Percentiles rank a stretch among this genome's conserved stretches.
Conservation (phyloP, 2,329 filamentous ascomycete genomes). For the Alternaria postmessia region DNA sequence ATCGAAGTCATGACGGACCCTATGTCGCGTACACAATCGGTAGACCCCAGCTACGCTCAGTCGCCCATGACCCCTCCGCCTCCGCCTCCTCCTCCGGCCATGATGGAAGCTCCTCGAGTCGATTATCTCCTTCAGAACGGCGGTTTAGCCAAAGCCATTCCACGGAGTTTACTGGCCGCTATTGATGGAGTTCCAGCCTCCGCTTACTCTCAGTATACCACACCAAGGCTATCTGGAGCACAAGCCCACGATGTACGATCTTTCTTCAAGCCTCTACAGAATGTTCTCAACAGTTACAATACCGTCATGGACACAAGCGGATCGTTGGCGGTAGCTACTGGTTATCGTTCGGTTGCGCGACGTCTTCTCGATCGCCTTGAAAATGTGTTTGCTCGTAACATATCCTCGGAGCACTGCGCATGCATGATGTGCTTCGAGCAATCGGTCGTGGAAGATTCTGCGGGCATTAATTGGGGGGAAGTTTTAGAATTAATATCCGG, state of each 20-base stretch:
- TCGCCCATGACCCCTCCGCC: slow-evolving; percentile 66
- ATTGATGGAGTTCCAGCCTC: slow-evolving; percentile 65
- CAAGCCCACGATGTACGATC: slow-evolving; percentile 67
- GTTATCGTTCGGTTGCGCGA: slow-evolving; percentile 92
- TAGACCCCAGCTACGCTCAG: slow-evolving; percentile 52
- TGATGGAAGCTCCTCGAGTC: slow-evolving; percentile 77
- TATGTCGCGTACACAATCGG: slow-evolving; percentile 42
- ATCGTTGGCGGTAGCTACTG: slow-evolving; percentile 92
- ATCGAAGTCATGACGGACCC: slow-evolving; percentile 57
- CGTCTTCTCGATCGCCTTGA: slow-evolving; percentile 88
- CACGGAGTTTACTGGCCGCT: slow-evolving; percentile 75
- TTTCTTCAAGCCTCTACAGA: slow-evolving; percentile 83
- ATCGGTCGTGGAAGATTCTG: slow-evolving; percentile 53
- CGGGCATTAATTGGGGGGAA: slow-evolving; percentile 91
- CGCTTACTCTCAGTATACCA: slow-evolving; percentile 66
- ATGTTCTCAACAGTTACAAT: slow-evolving; percentile 84
- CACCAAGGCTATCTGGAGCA: slow-evolving; percentile 58
- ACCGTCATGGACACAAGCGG: slow-evolving; percentile 83
- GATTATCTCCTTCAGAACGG: slow-evolving; percentile 93
- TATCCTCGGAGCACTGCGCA: slow-evolving; percentile 83
- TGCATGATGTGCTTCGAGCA: slow-evolving; percentile 81
- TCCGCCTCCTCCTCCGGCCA: slow-evolving; percentile 76
- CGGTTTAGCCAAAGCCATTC: slow-evolving; percentile 74
- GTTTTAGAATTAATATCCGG: slow-evolving; percentile 93
- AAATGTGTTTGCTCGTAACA: slow-evolving; percentile 91